A percentile compares a stretch with the other conserved stretches of the same genome.
phyloP scores from a whole-genome alignment of 768 basidiomycete genomes.

The Kwoniella mangroviensis region DNA sequence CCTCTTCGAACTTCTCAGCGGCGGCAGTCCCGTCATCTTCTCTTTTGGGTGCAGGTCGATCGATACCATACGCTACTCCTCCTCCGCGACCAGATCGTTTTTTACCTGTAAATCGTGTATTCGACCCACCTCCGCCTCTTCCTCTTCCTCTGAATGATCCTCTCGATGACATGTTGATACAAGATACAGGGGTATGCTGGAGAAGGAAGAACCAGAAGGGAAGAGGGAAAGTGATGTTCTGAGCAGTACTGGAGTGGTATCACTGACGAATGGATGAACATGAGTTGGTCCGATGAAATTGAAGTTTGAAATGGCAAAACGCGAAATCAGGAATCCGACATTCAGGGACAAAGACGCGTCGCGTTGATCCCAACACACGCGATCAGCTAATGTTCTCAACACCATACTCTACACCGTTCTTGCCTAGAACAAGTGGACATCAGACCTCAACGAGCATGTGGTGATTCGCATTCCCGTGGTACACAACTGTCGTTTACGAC shows the following conservation, averaged over 20 bases:
- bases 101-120: constrained; percentile 55
- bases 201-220: background rate
- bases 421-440: no score
- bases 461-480: no score
- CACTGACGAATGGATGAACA: background rate
- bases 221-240: background rate
- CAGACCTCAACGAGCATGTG: no score
- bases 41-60: constrained; percentile 64
- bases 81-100: constrained; percentile 59
- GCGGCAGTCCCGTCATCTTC: constrained; percentile 90
- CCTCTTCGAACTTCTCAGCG: constrained; percentile 83
- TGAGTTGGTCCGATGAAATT: background rate
- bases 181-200: constrained; percentile 1
- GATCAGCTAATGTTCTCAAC: constrained; percentile 3
- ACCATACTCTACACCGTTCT: no score
- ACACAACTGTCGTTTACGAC: no score
- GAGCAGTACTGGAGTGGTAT: background rate
- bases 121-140: constrained; percentile 44
- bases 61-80: constrained; percentile 49
- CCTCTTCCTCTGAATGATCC: constrained; percentile 34
- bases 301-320: constrained; percentile 22
- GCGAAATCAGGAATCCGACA: constrained; percentile 14
- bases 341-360: constrained; percentile 17
- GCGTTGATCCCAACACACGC: constrained; percentile 1
- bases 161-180: constrained; percentile 21